Conservation (phyloP, 768 basidiomycete genomes). For the Favolaschia claudopus region DNA sequence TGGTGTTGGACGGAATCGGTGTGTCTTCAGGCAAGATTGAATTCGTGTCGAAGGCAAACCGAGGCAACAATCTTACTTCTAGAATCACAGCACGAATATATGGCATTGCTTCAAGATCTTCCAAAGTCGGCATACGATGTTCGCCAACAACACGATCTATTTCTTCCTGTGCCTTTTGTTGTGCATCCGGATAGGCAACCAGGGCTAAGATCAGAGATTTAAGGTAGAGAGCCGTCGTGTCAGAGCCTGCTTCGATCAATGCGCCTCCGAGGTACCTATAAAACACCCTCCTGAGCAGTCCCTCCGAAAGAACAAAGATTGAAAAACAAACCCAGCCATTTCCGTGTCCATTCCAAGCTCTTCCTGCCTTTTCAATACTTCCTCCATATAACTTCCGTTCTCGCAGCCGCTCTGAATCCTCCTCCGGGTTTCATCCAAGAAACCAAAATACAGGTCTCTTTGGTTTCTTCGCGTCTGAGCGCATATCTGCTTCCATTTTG, state of each 20-base stretch:
- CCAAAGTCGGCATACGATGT: constrained; percentile 29
- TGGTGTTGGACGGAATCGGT: constrained; percentile 14
- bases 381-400: constrained; percentile 43
- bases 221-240: constrained; percentile 37
- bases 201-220: constrained; percentile 35
- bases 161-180: constrained; percentile 34
- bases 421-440: constrained; percentile 34
- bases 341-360: constrained; percentile 14
- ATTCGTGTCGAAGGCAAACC: background rate
- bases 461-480: constrained; percentile 34
- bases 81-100: constrained; percentile 32
- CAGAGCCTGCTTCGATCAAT: constrained; percentile 39
- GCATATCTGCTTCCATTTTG: constrained; percentile 40
- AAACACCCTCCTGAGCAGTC: background rate
- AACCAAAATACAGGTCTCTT: constrained; percentile 36
- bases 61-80: constrained; percentile 20
- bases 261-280: constrained; percentile 40
- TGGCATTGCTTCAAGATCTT: constrained; percentile 31
- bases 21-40: background rate
- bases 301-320: background rate
- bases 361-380: constrained; percentile 28
- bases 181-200: constrained; percentile 34
- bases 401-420: constrained; percentile 32
- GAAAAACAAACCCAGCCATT: constrained; percentile 6
- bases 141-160: constrained; percentile 36